These are phyloP conservation scores for Talaromyces proteolyticus DNA, from an alignment of 495 filamentous ascomycete species.

Conservation along the genomic window DNA sequence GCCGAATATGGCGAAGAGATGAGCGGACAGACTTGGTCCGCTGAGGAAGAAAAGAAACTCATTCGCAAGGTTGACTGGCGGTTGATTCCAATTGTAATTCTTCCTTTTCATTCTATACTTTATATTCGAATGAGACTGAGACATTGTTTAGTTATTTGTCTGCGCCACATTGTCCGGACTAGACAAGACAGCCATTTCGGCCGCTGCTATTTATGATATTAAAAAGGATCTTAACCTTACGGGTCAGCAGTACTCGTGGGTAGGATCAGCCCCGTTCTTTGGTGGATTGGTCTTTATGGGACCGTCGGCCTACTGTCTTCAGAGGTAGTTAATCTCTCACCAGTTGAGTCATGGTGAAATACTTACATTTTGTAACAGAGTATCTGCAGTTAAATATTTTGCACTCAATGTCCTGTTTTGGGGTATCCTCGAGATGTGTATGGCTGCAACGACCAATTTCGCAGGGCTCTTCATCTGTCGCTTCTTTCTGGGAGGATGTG, in stretches of 20 bases:
- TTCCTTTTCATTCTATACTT: background rate
- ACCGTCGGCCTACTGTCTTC: background rate
- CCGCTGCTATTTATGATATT: background rate
- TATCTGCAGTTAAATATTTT: background rate
- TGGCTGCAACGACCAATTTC: constrained; percentile 42
- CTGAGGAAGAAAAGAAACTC: constrained; percentile 25
- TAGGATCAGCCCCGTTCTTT: background rate
- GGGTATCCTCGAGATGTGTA: constrained; percentile 42
- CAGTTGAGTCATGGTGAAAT: background rate
- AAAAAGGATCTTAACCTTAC: background rate
- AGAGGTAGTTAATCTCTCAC: background rate
- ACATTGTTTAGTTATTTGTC: background rate
- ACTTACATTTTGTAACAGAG: background rate
- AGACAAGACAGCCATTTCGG: background rate
- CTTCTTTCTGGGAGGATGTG: constrained; percentile 43
- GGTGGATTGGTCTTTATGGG: background rate
- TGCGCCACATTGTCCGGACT: background rate
- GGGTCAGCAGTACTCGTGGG: background rate
- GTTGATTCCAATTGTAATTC: constrained; percentile 16
- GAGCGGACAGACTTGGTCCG: constrained; percentile 8
- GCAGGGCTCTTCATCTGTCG: constrained; percentile 38
- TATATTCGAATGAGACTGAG: background rate
- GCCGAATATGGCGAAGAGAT: background rate
- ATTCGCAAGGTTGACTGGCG: constrained; percentile 29
- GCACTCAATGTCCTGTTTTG: constrained; percentile 8